Evolutionary conservation across 164 flowering plant species (phyloP), one percentile per base, ranked within the genome.

Genomic region (Sedum album): DNA sequence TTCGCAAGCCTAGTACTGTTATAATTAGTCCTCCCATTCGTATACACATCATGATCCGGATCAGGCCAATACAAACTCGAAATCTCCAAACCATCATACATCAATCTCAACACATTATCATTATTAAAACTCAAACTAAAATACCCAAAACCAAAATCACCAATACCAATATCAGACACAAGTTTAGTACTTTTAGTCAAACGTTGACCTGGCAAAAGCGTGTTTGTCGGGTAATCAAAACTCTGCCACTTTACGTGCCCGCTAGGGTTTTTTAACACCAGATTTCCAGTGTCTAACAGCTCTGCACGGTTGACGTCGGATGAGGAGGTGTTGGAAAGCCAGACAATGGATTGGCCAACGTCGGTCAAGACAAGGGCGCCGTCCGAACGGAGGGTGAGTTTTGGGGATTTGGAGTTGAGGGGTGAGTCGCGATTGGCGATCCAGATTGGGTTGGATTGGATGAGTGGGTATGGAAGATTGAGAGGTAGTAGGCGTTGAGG

Each of bases 351-450:
- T 6, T 30, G 15, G 9, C 66, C 80, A 0, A 72, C 77, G 41
- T 82, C 85, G 14, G 62, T 69, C 21, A 82, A 26, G 35, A 70
- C 35, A 2, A 82, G 75, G 42, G 77, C 70, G 4, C 83, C 82
- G 17, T 33, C 41, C 8, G 57, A 41, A 1, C n/a, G 48, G 4
- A 80, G 64, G 4, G 70, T 66, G 4, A 83, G 72, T 48, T 33
- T 69, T 2, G 87, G 78, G 28, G 71, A 21, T 51, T 35, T 75
- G 6, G 82, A 82, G 38, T 80, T 83, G 0, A 83, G 80, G 0
- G 87, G 84, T 7, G 30, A 31, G 65, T 83, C 79, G 1, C 87
- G 76, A 70, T 83, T 83, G 0, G 81, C 83, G 77, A 78, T 81
- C 85, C 87, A 81, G 57, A 79, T 75, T 0, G 68, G 39, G 78